Evolutionary conservation across 345 rosid genomes (phyloP).

Genomic region (Eucalyptus curtisii): DNA sequence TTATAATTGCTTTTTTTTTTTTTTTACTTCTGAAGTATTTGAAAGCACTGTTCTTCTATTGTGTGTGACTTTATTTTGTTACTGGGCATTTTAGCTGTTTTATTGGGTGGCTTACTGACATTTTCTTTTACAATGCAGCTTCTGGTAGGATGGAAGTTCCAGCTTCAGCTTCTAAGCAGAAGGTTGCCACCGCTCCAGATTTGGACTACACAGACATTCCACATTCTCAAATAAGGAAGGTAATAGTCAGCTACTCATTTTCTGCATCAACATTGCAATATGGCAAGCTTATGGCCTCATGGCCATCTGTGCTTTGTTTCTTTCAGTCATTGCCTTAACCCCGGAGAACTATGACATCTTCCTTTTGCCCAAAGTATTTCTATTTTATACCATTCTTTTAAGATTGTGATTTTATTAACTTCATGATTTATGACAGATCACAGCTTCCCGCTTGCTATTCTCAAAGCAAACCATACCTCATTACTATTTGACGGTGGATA

Average conservation of each 20-base stretch:
- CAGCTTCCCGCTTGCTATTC: conserved; percentile 80
- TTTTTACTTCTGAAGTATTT: background rate
- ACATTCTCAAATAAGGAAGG: conserved; percentile 95
- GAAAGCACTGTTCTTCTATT: background rate
- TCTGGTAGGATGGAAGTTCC: conserved; percentile 59
- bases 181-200: conserved; percentile 28
- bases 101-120: background rate
- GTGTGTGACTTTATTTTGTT: background rate
- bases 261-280: background rate
- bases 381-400: background rate
- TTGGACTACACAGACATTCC: conserved; percentile 88
- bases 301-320: background rate
- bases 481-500: conserved; percentile 87
- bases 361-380: background rate
- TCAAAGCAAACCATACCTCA: conserved; percentile 98
- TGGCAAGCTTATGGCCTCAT: background rate
- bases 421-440: conserved; percentile 36
- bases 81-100: background rate
- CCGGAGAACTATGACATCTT: background rate
- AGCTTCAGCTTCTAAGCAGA: conserved; percentile 34
- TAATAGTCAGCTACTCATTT: background rate
- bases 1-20: background rate
- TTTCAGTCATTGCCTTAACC: background rate
- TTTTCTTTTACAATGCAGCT: conserved; percentile 20
- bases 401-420: background rate